These are phyloP conservation scores for Arthrobotrys conoides DNA, from an alignment of 2,329 filamentous ascomycete genomes.

Conservation along the genomic window DNA sequence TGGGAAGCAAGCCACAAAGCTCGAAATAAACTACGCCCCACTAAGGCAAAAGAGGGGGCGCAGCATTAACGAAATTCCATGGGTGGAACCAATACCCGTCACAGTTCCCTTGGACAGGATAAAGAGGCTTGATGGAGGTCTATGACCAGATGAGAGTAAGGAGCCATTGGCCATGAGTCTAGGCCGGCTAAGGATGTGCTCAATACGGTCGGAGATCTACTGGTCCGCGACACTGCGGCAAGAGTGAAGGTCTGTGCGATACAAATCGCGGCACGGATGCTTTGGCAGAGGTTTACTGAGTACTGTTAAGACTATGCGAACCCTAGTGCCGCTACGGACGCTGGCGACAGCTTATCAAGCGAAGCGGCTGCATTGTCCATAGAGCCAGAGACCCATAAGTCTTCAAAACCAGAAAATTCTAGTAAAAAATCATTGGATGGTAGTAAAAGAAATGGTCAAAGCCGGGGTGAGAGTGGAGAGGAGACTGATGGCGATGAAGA, in stretches of 20 bases:
- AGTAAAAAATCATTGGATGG: too few relatives aligned
- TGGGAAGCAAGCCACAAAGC: too few relatives aligned
- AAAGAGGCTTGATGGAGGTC: not conserved
- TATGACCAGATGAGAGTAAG: not conserved
- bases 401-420: too few relatives aligned
- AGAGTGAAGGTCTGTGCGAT: slow-evolving; percentile 2
- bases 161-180: not conserved
- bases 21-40: too few relatives aligned
- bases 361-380: not conserved
- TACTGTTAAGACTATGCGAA: not conserved
- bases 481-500: slow-evolving; percentile 6
- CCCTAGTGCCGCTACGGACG: not conserved
- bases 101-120: too few relatives aligned
- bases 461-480: not conserved
- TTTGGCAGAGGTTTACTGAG: slow-evolving; percentile 7
- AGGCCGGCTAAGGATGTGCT: not conserved
- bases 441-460: not conserved
- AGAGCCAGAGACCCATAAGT: not conserved
- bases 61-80: too few relatives aligned
- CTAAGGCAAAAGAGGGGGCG: too few relatives aligned
- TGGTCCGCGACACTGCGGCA: slow-evolving; percentile 18
- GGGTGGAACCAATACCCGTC: too few relatives aligned
- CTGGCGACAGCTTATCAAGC: not conserved
- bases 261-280: not conserved
- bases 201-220: not conserved